Evolutionary conservation across 495 filamentous ascomycete species (phyloP), one percentile per base, ranked within the genome.

Genomic region (Penicillium manginii): DNA sequence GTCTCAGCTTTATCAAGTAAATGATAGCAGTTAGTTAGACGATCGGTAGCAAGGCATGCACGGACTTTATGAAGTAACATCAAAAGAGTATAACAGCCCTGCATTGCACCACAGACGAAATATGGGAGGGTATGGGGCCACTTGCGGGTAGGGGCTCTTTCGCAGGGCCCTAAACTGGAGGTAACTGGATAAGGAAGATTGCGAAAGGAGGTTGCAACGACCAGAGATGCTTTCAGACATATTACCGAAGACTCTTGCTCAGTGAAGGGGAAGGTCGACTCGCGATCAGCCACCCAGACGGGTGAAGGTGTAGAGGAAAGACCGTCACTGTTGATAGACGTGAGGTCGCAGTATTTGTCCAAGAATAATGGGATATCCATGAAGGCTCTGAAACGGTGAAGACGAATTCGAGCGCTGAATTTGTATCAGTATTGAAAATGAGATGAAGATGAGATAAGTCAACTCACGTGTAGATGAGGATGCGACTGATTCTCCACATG

Each of bases 101-200:
- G 81, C 80, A 84, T 83, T 7, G 78, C 79, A 51, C 77, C 81
- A 42, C 78, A 82, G n/a, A 77, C 77, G 54, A 83, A 81, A 10
- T 73, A 70, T 5, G 81, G 80, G 62, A 83, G 78, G 7, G 74
- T 79, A 23, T 74, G 72, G 7, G 79, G 78, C 23, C 67, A 62
- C 42, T 55, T 70, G 17, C 55, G 52, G 2, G 53, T 31, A 45
- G 46, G 33, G 35, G 37, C 46, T 23, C 39, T 23, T 7, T 55
- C 45, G 29, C 43, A 55, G 2, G 32, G 37, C n/a, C 39, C 57
- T n/a, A 48, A n/a, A 2, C 54, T 53, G 18, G 42, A 42, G 33
- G 67, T 67, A 19, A 72, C 67, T 33, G 77, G 75, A 49, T 73
- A 79, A 4, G 75, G 70, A 32, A 81, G 54, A 15, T 65, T 66